Base-by-base conservation (phyloP, 1,139 yeast species). In the Suhomyces terraborum region DNA sequence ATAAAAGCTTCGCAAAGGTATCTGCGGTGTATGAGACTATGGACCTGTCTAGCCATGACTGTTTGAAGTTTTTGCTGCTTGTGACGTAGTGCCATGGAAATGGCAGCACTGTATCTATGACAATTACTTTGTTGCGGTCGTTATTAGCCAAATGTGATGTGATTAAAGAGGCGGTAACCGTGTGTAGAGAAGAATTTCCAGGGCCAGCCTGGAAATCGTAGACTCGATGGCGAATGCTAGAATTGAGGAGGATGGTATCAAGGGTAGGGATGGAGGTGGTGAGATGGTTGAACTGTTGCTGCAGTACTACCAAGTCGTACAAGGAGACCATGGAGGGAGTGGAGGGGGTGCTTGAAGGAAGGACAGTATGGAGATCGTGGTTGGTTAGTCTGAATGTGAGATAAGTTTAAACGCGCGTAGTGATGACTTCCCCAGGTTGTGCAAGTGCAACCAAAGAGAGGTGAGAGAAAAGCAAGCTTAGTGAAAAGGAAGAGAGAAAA, bases 121-220 rank as follows among this genome's bases (percentile, higher is more conserved):
- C 50, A 10, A 67, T 50, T 14, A 66, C 67, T 6, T 35, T 40
- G 30, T 47, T 43, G 22, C 45, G 36, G 16, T 28, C 38, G 19
- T 43, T 38, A 20, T 45, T 36, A 4, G 36, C 19, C 30, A 72
- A 52, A 46, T 72, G 75, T 10, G 66, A 59, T 4, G 54, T 50
- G 4, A 71, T 52, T 8, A 68, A 40, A 6, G 59, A 52, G 6
- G 54, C 49, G 8, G 59, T 42, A 17, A 67, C 52, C 6, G 54
- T 47, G 38, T 57, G 51, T 43, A 58, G 48, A 1, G 61, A 64
- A 13, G 48, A 42, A 45, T 62, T 57, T 8, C 62, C 60, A 0
- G 77, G 75, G 4, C 67, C 63, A 1, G 67, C 50, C 52, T 71
- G 76, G 41, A 71, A 55, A 47, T 72, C 76, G 46, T 60, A 62